Percentiles rank a stretch among this genome's conserved stretches.
phyloP scores from a whole-genome alignment of 352 stramenopile species.

The Phytophthora agathidicida region DNA sequence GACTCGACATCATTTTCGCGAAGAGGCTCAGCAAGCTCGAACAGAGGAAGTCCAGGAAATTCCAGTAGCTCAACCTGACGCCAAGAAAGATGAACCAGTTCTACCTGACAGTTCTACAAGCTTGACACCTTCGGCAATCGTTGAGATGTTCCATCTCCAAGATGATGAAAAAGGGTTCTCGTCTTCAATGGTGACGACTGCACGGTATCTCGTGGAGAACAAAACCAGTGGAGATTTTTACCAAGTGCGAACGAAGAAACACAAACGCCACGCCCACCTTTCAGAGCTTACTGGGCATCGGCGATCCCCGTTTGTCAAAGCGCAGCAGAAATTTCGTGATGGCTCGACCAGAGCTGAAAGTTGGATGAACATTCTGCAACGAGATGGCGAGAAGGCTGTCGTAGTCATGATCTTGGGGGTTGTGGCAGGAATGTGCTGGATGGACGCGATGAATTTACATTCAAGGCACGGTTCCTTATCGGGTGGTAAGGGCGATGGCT shows the following conservation, averaged over 20 bases:
- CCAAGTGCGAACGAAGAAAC: conserved; percentile 33
- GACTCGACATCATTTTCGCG: conserved; percentile 22
- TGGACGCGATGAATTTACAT: conserved; percentile 63
- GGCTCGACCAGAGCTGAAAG: conserved; percentile 5
- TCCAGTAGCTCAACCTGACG: neutral
- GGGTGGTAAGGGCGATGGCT: conserved; percentile 16
- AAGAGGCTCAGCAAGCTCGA: conserved; percentile 15
- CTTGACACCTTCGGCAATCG: conserved; percentile 26
- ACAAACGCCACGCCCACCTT: neutral
- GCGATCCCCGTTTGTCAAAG: conserved; percentile 14
- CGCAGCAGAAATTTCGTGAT: conserved; percentile 11
- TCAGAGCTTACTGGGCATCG: conserved; percentile 3
- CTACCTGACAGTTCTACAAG: conserved; percentile 13
- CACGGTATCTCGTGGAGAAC: conserved; percentile 59
- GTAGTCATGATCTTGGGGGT: conserved; percentile 59
- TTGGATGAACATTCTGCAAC: conserved; percentile 11
- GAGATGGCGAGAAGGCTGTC: conserved; percentile 46
- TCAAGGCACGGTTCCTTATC: conserved; percentile 1
- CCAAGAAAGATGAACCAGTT: neutral
- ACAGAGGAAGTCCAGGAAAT: neutral
- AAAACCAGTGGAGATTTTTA: conserved; percentile 71
- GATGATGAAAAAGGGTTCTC: conserved; percentile 10
- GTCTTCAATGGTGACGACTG: neutral
- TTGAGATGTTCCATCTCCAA: conserved; percentile 35
- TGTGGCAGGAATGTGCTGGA: conserved; percentile 66